A percentile compares a stretch with the other conserved stretches of the same genome.
phyloP scores from a whole-genome alignment of 192 early-diverging fungal species.

The Backusella morwellensis region DNA sequence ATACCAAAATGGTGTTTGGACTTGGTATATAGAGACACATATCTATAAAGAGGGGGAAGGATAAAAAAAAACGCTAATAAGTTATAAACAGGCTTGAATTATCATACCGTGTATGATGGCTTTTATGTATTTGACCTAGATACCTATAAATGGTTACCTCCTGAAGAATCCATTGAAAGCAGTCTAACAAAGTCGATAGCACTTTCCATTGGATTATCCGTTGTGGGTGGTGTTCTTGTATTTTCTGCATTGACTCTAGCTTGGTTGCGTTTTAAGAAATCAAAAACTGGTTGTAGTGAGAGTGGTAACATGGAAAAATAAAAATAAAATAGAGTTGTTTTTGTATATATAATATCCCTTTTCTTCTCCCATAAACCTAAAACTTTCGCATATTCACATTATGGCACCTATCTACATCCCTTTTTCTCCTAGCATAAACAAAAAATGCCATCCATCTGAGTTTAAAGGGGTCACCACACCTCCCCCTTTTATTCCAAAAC shows the following conservation, averaged over 20 bases:
- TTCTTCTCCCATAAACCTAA: neutral
- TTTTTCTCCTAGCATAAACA: neutral
- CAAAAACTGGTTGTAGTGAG: neutral
- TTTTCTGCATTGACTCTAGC: neutral
- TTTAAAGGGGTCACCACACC: neutral
- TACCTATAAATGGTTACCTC: constrained; percentile 7
- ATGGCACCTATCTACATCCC: neutral
- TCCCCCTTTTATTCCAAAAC: neutral
- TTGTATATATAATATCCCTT: neutral
- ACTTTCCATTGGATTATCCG: neutral
- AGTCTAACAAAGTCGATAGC: neutral
- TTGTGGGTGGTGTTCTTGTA: neutral
- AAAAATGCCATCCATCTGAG: neutral
- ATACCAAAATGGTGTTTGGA: constrained; percentile 16
- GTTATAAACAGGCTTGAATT: constrained; percentile 11
- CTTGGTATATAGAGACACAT: neutral
- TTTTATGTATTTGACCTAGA: constrained; percentile 18
- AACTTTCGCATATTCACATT: no score
- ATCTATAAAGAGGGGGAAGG: neutral
- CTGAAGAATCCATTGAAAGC: neutral
- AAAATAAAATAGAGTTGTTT: neutral
- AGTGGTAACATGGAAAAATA: neutral
- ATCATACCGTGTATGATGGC: constrained; percentile 20
- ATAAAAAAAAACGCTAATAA: neutral
- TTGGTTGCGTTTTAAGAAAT: neutral